phyloP scores from a whole-genome alignment of 441 rosid genomes.

The Erysimum cheiri region DNA sequence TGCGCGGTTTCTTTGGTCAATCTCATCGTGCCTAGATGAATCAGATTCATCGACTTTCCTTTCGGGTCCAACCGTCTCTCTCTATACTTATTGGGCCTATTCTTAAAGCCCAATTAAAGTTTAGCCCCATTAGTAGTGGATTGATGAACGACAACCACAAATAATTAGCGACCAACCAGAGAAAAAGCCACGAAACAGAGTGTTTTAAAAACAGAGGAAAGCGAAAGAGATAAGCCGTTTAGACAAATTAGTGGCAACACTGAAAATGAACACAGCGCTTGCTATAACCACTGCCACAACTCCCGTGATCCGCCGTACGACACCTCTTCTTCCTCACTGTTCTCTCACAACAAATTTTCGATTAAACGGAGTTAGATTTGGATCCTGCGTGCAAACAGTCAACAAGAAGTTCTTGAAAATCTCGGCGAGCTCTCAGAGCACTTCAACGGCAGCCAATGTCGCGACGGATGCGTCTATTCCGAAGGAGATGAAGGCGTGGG shows the following conservation, averaged over 20 bases:
- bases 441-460: slow-evolving; percentile 54
- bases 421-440: slow-evolving; percentile 60
- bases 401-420: slow-evolving; percentile 40
- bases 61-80: not conserved
- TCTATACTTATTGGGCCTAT: not conserved
- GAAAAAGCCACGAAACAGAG: slow-evolving; percentile 3
- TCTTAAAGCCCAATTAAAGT: not conserved
- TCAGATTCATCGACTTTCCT: not conserved
- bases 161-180: slow-evolving; percentile 16
- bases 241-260: slow-evolving; percentile 21
- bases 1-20: slow-evolving; percentile 30
- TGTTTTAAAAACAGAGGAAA: slow-evolving; percentile 20
- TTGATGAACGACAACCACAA: slow-evolving; percentile 35
- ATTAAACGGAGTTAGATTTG: slow-evolving; percentile 18
- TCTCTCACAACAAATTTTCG: slow-evolving; percentile 39
- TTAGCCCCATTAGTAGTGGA: not conserved
- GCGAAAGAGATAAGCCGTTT: slow-evolving; percentile 46
- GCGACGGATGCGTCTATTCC: slow-evolving; percentile 54
- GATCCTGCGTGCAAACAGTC: slow-evolving; percentile 22
- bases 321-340: slow-evolving; percentile 36
- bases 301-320: slow-evolving; percentile 44
- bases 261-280: slow-evolving; percentile 49
- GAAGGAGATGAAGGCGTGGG: slow-evolving; percentile 82
- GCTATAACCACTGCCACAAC: slow-evolving; percentile 51
- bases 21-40: slow-evolving; percentile 40